Conservation (phyloP, 1,139 yeast species). For the Yamadazyma trypodendri region DNA sequence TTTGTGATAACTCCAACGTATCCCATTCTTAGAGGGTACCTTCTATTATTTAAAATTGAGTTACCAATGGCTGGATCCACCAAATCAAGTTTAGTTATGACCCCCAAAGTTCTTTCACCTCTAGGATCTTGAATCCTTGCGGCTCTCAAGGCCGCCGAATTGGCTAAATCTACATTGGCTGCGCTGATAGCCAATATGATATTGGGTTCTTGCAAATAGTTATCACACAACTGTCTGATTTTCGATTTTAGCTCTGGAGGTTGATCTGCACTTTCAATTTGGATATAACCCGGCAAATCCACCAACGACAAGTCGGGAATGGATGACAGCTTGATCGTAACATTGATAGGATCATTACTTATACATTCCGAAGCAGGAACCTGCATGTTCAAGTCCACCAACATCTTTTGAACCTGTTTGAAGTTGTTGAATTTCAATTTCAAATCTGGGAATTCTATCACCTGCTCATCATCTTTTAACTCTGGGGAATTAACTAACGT, state of each 20-base stretch:
- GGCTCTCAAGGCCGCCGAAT: conserved; percentile 90
- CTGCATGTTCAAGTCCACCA: conserved; percentile 86
- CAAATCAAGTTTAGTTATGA: conserved; percentile 87
- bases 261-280: conserved; percentile 94
- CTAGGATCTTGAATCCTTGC: conserved; percentile 91
- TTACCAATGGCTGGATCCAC: conserved; percentile 77
- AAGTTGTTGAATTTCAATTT: conserved; percentile 85
- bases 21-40: conserved; percentile 92
- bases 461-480: conserved; percentile 62
- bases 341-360: conserved; percentile 87
- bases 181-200: conserved; percentile 94
- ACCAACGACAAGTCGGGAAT: conserved; percentile 94
- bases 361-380: conserved; percentile 85
- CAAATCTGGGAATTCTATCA: conserved; percentile 92
- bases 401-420: conserved; percentile 77
- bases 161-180: conserved; percentile 97
- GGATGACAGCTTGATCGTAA: conserved; percentile 84
- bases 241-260: conserved; percentile 79
- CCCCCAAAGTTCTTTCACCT: conserved; percentile 95
- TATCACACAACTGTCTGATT: conserved; percentile 77
- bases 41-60: conserved; percentile 66
- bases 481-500: conserved; percentile 86
- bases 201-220: conserved; percentile 86
- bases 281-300: conserved; percentile 96
- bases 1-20: conserved; percentile 95